Base-by-base conservation (phyloP, 2,329 filamentous ascomycete genomes). In the Tolypocladium capitatum region DNA sequence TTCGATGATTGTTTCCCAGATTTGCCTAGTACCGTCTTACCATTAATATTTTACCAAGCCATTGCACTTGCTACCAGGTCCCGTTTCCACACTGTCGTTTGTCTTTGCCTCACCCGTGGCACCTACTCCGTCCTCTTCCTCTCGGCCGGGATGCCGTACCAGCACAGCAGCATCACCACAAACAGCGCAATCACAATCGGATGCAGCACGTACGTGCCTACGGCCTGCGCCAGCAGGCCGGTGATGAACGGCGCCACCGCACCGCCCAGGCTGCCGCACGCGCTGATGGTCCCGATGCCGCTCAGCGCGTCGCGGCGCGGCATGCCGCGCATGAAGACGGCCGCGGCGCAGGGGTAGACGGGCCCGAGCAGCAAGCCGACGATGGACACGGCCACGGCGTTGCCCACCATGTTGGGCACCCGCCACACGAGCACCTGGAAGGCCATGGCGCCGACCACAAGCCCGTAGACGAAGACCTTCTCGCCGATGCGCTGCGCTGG, bases 371-470 rank as follows among this genome's bases (percentile, higher is more conserved):
- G 64, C 8, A 92, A 64, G 13, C 88, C 88, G 18, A 92, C 73
- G 24, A 92, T 66, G 63, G 78, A 69, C 4, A 86, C 75, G 3
- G 80, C 75, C 1, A 85, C 81, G 18, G 81, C 79, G 53, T 84
- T 74, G 14, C 81, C 81, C 31, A 86, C 68, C n/a, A 90, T 68
- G 59, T 87, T 86, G 1, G 85, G 86, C 27, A 90, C 75, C 31
- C 80, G 68, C 87, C 87, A 92, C 10, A 86, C 81, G 27, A 92
- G 69, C n/a, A 89, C 63, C 64, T 92, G 78, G 53, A 91, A 85
- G 0, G 74, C 67, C 4, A 80, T 69, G 0, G 83, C 77, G 3
- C 81, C 82, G 6, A 71, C 56, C 0, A 79, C 74, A 34, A 87
- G 72, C 3, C 68, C 63, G 54, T 83, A 77, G 1, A 91, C 84